Evolutionary conservation across 2,329 filamentous ascomycete species (phyloP), one percentile per base, ranked within the genome.

Genomic region (Stromatinia cepivora): DNA sequence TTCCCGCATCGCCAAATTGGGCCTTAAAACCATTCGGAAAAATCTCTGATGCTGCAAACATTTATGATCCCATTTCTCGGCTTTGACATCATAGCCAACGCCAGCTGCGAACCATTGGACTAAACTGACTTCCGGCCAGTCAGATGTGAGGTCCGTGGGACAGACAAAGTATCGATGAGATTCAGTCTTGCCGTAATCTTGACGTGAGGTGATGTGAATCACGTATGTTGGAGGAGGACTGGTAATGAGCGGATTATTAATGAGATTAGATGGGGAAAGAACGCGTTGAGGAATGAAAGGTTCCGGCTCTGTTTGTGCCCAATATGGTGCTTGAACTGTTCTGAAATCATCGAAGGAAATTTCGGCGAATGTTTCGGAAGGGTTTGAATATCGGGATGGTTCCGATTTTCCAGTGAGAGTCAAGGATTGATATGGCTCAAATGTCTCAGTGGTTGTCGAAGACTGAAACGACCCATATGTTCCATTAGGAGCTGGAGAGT

Each of bases 41-140:
- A 77, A 77, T 34, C 52, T 73, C 15, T 66, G 65, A 69, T 77
- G 69, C 31, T 69, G 48, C 45, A 59, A 36, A 45, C 76, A 77
- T 59, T 77, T 77, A 36, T 76, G 28, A 69, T 77, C 74, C 75
- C 75, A 76, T 58, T 74, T 74, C 70, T 75, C 73, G 17, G 73
- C 72, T 54, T 71, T 72, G 64, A 75, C 68, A 52, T 71, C 72
- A 68, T 76, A 77, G 11, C 69, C 67, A 25, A 71, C 64, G 13
- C 76, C 76, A 45, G 69, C 52, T 9, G 72, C 75, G 66, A 74
- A 77, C 75, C 75, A 77, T 22, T 77, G 73, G 2, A 70, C 46
- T 15, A 71, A 48, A 22, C 70, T 70, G 20, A 74, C 70, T 65
- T 77, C 76, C 8, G 59, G 58, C 76, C 76, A 77, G 52, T 76